A percentile compares a stretch with the other conserved stretches of the same genome.
Conservation (phyloP, 371 early-diverging fungal species). For the Rhizopus stolonifer region DNA sequence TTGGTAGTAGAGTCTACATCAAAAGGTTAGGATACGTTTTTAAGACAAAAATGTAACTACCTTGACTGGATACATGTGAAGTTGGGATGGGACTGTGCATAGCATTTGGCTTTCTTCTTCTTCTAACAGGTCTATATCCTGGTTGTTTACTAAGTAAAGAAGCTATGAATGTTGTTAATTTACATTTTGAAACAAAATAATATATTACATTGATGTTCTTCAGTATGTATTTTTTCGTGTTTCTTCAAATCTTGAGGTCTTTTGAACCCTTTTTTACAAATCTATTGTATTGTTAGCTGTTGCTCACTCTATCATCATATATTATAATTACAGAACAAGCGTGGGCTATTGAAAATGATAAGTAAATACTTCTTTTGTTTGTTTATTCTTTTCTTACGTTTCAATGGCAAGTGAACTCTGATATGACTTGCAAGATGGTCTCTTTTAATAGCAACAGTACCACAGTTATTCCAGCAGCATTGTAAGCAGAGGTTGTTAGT, state of each 20-base stretch:
- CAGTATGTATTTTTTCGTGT: conserved; percentile 84
- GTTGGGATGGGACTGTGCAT: conserved; percentile 1
- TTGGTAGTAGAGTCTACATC: neutral
- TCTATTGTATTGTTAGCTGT: conserved; percentile 32
- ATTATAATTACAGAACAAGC: conserved; percentile 19
- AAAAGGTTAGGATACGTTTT: too few relatives aligned
- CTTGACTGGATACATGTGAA: conserved; percentile 12
- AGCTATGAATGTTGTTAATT: neutral
- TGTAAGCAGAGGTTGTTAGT: conserved; percentile 85
- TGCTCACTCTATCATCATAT: neutral
- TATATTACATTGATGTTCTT: conserved; percentile 45
- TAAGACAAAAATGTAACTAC: neutral
- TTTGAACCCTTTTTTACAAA: conserved; percentile 87
- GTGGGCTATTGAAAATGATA: conserved; percentile 18
- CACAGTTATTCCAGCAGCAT: conserved; percentile 88
- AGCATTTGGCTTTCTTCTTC: conserved; percentile 19
- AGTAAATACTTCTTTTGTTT: neutral
- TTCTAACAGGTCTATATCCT: conserved; percentile 35
- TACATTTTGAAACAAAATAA: neutral
- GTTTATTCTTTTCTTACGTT: conserved; percentile 57
- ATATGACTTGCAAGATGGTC: conserved; percentile 94
- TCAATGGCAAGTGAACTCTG: conserved; percentile 85
- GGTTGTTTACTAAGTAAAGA: conserved; percentile 43
- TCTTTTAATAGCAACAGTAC: conserved; percentile 72
- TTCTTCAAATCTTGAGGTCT: conserved; percentile 93